Conservation (phyloP, 495 filamentous ascomycete genomes). For the Alectoria sarmentosa region DNA sequence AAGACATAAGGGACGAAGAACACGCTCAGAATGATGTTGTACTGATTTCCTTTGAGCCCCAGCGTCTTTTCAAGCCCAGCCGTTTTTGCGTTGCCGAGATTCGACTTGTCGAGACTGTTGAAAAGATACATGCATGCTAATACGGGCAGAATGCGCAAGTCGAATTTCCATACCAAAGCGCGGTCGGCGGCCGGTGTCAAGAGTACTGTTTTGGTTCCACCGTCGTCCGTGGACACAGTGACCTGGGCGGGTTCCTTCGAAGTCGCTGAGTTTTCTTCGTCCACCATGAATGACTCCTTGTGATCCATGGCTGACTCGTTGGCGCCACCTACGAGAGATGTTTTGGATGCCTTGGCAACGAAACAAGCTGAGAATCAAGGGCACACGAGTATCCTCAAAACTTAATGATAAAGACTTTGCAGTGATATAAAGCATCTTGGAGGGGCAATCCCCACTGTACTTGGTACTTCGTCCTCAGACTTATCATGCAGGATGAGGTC, state of each 20-base stretch:
- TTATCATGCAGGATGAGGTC: not conserved
- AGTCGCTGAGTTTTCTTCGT: not conserved
- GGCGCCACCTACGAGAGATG: not conserved
- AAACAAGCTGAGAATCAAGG: not conserved
- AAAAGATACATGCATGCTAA: constrained; percentile 61
- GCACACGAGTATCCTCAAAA: not conserved
- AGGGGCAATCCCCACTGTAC: not conserved
- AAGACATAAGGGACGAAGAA: constrained; percentile 77
- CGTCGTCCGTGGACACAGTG: not conserved
- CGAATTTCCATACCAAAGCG: constrained; percentile 57
- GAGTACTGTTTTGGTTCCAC: not conserved
- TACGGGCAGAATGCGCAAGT: constrained; percentile 54
- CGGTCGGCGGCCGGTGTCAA: constrained; percentile 41
- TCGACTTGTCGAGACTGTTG: constrained; percentile 61
- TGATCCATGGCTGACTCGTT: not conserved
- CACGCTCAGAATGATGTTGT: constrained; percentile 63
- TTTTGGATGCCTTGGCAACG: not conserved
- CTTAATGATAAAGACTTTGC: not conserved
- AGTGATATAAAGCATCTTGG: not conserved
- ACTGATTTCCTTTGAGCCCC: constrained; percentile 53
- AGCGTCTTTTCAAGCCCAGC: constrained; percentile 49
- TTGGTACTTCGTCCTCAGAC: not conserved
- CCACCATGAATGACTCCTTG: not conserved
- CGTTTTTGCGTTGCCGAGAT: constrained; percentile 65
- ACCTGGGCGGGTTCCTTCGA: not conserved